phyloP scores from a whole-genome alignment of 1,284 basidiomycete species.

The Ganoderma lucidum region DNA sequence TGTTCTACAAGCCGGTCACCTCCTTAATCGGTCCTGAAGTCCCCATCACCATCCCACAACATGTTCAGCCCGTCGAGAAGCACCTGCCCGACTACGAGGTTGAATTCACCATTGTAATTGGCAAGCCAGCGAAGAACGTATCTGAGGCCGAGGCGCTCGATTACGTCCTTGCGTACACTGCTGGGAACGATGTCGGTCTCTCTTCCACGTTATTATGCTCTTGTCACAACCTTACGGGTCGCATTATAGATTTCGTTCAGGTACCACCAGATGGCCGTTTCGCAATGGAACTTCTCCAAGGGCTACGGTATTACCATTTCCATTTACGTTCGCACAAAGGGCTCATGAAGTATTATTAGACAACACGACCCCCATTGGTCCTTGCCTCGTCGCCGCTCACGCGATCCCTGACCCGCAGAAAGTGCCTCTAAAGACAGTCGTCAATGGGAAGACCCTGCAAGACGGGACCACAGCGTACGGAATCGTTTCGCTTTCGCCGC shows the following conservation, averaged over 20 bases:
- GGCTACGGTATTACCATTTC: constrained; percentile 59
- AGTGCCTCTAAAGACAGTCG: constrained; percentile 66
- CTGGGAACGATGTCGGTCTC: constrained; percentile 74
- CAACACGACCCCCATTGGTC: constrained; percentile 80
- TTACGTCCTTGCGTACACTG: constrained; percentile 85
- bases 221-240: neutral
- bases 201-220: neutral
- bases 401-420: constrained; percentile 76
- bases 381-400: constrained; percentile 74
- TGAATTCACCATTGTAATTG: constrained; percentile 88
- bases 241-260: constrained; percentile 75
- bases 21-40: constrained; percentile 78
- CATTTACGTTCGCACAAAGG: neutral
- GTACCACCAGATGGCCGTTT: constrained; percentile 76
- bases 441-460: constrained; percentile 79
- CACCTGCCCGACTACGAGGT: constrained; percentile 90
- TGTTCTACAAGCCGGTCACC: constrained; percentile 84
- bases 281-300: constrained; percentile 89
- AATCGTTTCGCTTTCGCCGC: constrained; percentile 34
- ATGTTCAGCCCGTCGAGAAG: constrained; percentile 73
- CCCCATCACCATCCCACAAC: constrained; percentile 71
- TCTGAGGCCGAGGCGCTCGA: constrained; percentile 78
- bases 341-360: constrained; percentile 44
- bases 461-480: constrained; percentile 76
- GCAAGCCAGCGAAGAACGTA: constrained; percentile 81